Evolutionary conservation across 352 stramenopile species (phyloP).

Genomic region (Phytophthora niederhauseri): DNA sequence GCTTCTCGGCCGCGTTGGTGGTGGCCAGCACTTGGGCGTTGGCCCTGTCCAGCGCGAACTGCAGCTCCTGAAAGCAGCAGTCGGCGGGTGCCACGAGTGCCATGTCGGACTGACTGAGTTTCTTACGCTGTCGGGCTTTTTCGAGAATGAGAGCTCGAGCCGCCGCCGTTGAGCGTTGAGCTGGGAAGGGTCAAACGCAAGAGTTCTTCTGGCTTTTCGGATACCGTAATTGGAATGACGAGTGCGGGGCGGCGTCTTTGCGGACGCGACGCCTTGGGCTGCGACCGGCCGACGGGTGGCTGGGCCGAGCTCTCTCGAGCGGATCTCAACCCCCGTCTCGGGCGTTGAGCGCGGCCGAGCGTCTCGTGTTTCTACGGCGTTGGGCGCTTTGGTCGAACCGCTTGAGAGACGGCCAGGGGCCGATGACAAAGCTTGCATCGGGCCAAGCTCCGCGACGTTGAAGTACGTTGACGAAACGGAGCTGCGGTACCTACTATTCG

Average conservation of each 20-base stretch:
- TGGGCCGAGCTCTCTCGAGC: background rate
- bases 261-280: background rate
- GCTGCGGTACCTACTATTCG: conserved; percentile 6
- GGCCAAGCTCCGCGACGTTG: too few species aligned
- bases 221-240: background rate
- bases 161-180: background rate
- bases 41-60: conserved; percentile 10
- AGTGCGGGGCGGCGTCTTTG: background rate
- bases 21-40: conserved; percentile 23
- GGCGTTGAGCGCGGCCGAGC: background rate
- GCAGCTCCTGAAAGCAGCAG: conserved; percentile 24
- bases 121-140: background rate
- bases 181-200: conserved; percentile 1
- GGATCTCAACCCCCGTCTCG: background rate
- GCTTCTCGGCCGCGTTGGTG: conserved; percentile 25
- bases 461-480: background rate
- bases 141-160: conserved; percentile 8
- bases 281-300: background rate
- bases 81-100: conserved; percentile 11
- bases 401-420: too few species aligned
- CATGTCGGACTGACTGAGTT: conserved; percentile 1
- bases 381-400: background rate
- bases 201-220: conserved; percentile 2
- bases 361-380: conserved; percentile 14
- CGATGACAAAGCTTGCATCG: background rate